Percentiles rank a stretch among this genome's conserved stretches.
These are phyloP conservation scores for Gossypium trilobum DNA, from an alignment of 441 rosid genomes.

Conservation along the genomic window DNA sequence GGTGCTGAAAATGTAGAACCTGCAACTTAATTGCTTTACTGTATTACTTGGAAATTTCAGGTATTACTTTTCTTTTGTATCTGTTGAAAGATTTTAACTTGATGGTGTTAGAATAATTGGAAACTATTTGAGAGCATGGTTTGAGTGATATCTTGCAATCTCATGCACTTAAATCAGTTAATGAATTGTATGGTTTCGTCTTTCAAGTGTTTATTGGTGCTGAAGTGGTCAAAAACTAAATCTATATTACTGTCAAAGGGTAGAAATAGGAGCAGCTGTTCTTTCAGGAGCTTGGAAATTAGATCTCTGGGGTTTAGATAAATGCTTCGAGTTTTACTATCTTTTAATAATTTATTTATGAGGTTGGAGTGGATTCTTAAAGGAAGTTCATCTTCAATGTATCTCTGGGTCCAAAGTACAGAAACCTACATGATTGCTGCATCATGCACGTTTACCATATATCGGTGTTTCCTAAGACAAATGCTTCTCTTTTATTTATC, in stretches of 20 bases:
- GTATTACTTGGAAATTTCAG: constrained; percentile 26
- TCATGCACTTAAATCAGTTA: not conserved
- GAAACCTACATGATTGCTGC: not conserved
- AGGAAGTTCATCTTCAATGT: not conserved
- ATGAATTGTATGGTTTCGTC: not conserved
- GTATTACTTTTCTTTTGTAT: constrained; percentile 23
- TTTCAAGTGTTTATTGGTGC: not conserved
- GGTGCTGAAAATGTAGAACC: constrained; percentile 37
- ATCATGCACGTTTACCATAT: too few relatives aligned
- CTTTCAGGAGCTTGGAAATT: not conserved
- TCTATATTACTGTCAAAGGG: not conserved
- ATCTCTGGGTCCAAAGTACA: not conserved
- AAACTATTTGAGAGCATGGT: not conserved
- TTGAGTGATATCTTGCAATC: not conserved
- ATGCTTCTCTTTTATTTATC: not conserved
- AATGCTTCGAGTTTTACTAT: not conserved
- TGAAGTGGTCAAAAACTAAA: not conserved
- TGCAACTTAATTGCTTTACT: constrained; percentile 27
- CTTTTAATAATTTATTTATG: not conserved
- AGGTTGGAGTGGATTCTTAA: not conserved
- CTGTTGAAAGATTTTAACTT: not conserved
- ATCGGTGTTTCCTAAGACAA: not conserved
- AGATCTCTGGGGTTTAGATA: not conserved
- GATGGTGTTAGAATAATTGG: not conserved
- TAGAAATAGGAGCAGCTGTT: not conserved